These are phyloP conservation scores for Boletales sp. DNA, from an alignment of 768 basidiomycete genomes.

Conservation along the genomic window DNA sequence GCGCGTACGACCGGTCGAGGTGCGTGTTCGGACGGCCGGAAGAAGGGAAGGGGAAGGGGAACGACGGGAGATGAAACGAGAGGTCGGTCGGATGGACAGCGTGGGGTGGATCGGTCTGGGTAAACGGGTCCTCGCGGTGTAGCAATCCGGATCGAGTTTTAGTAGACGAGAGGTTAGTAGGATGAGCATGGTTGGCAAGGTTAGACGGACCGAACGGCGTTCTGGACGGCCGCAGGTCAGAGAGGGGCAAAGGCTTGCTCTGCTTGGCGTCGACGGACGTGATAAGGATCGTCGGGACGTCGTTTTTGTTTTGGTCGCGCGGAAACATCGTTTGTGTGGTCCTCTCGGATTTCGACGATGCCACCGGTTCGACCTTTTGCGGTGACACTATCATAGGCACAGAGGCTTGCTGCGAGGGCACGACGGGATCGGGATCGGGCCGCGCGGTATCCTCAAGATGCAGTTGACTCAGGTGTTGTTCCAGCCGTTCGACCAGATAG, in stretches of 20 bases:
- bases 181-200: not conserved
- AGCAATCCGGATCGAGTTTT: not conserved
- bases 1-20: slow-evolving; percentile 1
- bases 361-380: not conserved
- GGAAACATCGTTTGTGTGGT: not conserved
- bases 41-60: not conserved
- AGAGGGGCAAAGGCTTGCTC: slow-evolving; percentile 18
- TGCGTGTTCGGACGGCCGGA: too few species aligned
- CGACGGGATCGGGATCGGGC: not conserved
- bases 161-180: slow-evolving; percentile 1
- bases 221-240: slow-evolving; percentile 5
- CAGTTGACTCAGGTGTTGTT: slow-evolving; percentile 17
- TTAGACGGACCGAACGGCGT: slow-evolving; percentile 13
- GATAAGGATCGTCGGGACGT: slow-evolving; percentile 20
- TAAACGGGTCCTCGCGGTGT: slow-evolving; percentile 17
- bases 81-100: not conserved
- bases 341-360: not conserved
- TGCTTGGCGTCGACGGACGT: slow-evolving; percentile 25
- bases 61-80: slow-evolving; percentile 14
- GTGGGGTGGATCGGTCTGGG: not conserved
- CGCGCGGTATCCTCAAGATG: slow-evolving; percentile 10
- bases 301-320: slow-evolving; percentile 4
- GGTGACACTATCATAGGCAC: slow-evolving; percentile 5
- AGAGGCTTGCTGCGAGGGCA: not conserved
- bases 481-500: slow-evolving; percentile 20